Evolutionary conservation across 106 monocot species (phyloP), one percentile per base, ranked within the genome.

Genomic region (Apostasia ramifera): DNA sequence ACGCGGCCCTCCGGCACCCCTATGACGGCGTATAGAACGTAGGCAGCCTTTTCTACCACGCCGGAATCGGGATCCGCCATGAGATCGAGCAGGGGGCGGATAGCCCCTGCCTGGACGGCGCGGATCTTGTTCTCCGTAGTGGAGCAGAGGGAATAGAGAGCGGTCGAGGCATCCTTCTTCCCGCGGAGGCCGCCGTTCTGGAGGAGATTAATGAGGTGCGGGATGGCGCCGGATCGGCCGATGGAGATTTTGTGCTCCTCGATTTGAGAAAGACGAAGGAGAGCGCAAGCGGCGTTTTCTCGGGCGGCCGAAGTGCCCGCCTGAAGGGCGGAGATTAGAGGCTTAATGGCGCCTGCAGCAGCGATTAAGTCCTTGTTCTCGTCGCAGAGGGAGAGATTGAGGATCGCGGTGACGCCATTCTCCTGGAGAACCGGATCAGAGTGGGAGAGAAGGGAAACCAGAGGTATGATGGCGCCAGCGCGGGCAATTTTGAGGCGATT

Each of bases 161-260:
- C 88, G 15, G 91, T 85, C 5, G 85, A 68, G 3, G 95, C 95
- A 78, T 95, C 95, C 79, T 95, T 91, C 82, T 88, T 85, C 59
- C 83, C 95, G 10, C 90, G 77, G 42, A 72, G 38, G 0, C 71
- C 66, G 8, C 91, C 95, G 52, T 63, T 73, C 69, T 85, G 83
- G 40, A 94, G 74, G 8, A 94, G 77, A 43, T 63, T 8, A 41
- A 94, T 81, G 4, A 94, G 81, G 42, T 74, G 79, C 1, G 83
- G 83, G 47, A 94, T 81, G 59, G 94, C 94, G 40, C 94, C 90
- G 12, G 82, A 85, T 40, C 81, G 76, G 47, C 90, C 94, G 79
- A 94, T 91, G 13, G 79, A 46, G 60, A 70, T 15, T 48, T 81
- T 66, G 63, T 71, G 70, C 38, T 83, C 85, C 43, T 91, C 94